Evolutionary conservation across 169 alveolate species (phyloP), one percentile per base, ranked within the genome.

Genomic region (Besnoitia besnoiti): DNA sequence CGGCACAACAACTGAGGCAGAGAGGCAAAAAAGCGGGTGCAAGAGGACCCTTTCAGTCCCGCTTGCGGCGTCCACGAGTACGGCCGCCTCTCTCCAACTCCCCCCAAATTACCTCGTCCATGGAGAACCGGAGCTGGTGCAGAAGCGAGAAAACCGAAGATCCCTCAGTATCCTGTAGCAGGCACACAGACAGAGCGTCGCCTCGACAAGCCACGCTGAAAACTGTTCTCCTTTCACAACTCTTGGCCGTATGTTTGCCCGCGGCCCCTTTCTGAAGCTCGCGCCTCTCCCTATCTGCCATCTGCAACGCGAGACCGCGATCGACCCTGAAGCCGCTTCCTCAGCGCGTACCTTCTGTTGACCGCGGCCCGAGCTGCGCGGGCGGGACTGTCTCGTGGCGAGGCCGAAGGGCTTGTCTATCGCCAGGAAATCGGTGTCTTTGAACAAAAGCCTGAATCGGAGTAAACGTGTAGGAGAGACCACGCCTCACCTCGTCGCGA

Each of bases 61-160:
- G n/a, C n/a, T n/a, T n/a, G n/a, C n/a, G n/a, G n/a, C n/a, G n/a
- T n/a, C n/a, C n/a, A n/a, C n/a, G n/a, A n/a, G n/a, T n/a, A n/a
- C n/a, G n/a, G n/a, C n/a, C n/a, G n/a, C n/a, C n/a, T n/a, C n/a
- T n/a, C n/a, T n/a, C n/a, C n/a, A n/a, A n/a, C n/a, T n/a, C n/a
- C n/a, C n/a, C n/a, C n/a, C n/a, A n/a, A n/a, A n/a, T n/a, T n/a
- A 67, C 80, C 80, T 67, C 80, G 10, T 35, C 47, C 80, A 67
- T 8, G 46, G 80, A 67, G 44, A 67, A 67, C 1, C 44, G 80
- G 44, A 67, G 80, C 80, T 67, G 80, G 80, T 35, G 46, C n/a
- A 5, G 44, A 5, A 67, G 80, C 80, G 80, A 67, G 44, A 5
- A n/a, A 42, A 67, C 80, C 0, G 46, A 67, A n/a, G 67, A 3